Evolutionary conservation across 176 grass and related monocot species (phyloP).

Genomic region (Carex pumila): DNA sequence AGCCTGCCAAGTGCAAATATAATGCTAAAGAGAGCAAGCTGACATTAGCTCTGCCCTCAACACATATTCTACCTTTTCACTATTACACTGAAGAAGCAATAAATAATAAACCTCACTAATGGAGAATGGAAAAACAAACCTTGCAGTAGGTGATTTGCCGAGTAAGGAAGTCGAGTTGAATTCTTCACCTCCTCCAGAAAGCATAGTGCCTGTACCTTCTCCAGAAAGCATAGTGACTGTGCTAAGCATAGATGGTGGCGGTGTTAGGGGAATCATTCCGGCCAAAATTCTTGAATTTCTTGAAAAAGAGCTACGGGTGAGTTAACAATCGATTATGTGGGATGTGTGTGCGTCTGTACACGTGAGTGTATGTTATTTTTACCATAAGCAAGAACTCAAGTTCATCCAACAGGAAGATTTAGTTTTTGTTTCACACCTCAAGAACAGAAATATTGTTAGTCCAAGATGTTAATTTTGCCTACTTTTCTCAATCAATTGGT

Average conservation of each 20-base stretch:
- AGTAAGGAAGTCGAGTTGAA: too few species aligned
- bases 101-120: neutral
- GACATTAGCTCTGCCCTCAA: neutral
- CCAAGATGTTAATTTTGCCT: neutral
- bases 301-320: neutral
- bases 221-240: neutral
- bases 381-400: too few species aligned
- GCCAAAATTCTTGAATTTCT: conserved; percentile 10
- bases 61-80: neutral
- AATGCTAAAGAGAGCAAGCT: neutral
- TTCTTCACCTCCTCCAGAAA: neutral
- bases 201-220: neutral
- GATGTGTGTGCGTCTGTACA: neutral
- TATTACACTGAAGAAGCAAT: neutral
- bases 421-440: neutral
- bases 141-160: neutral
- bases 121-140: neutral
- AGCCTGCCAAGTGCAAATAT: neutral
- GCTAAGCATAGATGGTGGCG: neutral
- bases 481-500: neutral
- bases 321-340: neutral
- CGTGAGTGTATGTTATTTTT: neutral
- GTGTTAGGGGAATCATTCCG: neutral
- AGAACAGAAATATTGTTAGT: neutral
- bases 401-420: neutral